Conservation (phyloP, 1,284 basidiomycete species). For the Malassezia obtusa region DNA sequence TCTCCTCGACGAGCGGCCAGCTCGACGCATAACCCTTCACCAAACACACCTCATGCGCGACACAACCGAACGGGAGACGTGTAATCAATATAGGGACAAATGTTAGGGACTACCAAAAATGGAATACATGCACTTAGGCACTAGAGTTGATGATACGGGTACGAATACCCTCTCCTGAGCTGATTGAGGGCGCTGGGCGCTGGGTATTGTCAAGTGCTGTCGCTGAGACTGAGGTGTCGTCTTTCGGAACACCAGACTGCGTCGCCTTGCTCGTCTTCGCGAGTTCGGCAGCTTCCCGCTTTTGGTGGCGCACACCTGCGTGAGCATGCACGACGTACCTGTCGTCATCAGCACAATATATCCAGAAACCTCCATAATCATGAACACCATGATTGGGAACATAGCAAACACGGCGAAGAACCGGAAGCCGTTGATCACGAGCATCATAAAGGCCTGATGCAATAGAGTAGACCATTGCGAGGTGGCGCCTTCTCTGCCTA, state of each 20-base stretch:
- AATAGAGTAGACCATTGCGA: background rate
- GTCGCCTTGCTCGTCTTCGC: background rate
- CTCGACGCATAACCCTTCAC: background rate
- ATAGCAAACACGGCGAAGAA: background rate
- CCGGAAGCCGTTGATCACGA: background rate
- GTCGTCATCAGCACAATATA: background rate
- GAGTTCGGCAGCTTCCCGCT: background rate
- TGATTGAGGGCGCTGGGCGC: too few species aligned
- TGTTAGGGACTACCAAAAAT: too few species aligned
- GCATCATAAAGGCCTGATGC: background rate
- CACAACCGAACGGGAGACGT: too few species aligned
- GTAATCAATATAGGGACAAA: too few species aligned
- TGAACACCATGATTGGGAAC: background rate
- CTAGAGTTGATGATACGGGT: too few species aligned
- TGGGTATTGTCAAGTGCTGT: too few species aligned
- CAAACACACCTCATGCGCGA: background rate
- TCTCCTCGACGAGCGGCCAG: constrained; percentile 9
- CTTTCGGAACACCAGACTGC: too few species aligned
- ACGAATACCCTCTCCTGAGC: too few species aligned
- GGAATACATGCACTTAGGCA: too few species aligned
- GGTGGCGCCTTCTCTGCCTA: background rate
- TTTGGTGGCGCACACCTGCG: background rate
- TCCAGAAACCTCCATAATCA: background rate
- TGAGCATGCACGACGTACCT: background rate
- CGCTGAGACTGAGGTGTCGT: too few species aligned